Evolutionary conservation across 495 filamentous ascomycete species (phyloP).

Genomic region (Xanthoparmelia taractica): DNA sequence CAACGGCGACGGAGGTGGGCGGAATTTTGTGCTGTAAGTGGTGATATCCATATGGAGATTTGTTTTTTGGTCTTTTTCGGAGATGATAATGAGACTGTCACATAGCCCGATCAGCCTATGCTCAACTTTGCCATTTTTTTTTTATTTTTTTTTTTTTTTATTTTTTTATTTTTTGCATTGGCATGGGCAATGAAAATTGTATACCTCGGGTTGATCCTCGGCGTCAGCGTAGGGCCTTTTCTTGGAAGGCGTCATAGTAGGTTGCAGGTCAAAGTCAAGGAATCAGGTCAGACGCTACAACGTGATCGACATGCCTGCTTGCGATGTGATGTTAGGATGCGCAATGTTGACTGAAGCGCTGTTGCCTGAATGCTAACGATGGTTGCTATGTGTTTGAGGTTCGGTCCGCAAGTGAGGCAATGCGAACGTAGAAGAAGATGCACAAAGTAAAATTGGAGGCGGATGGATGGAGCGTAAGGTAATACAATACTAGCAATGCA

Average conservation of each 20-base stretch:
- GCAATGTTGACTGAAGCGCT: not conserved
- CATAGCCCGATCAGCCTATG: not conserved
- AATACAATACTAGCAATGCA: not conserved
- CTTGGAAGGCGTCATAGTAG: slow-evolving; percentile 3
- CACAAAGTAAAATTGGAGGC: not conserved
- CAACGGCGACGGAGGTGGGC: not conserved
- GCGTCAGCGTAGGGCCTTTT: slow-evolving; percentile 13
- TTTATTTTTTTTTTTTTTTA: not conserved
- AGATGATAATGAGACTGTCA: not conserved
- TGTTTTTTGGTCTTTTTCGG: not conserved
- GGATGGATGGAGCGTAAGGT: not conserved
- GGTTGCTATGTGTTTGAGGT: not conserved
- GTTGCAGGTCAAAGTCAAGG: not conserved
- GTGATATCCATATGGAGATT: not conserved
- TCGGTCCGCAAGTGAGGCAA: not conserved
- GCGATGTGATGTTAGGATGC: not conserved
- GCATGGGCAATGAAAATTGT: not conserved
- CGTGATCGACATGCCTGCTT: not conserved
- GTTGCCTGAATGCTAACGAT: not conserved
- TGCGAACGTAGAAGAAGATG: not conserved
- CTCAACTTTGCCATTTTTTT: not conserved
- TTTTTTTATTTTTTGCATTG: not conserved
- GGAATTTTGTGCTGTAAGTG: not conserved
- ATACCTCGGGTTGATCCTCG: slow-evolving; percentile 17
- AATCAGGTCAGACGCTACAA: not conserved